Evolutionary conservation across 768 basidiomycete species (phyloP), one percentile per base, ranked within the genome.

Genomic region (Porpolomopsis calyptriformis): DNA sequence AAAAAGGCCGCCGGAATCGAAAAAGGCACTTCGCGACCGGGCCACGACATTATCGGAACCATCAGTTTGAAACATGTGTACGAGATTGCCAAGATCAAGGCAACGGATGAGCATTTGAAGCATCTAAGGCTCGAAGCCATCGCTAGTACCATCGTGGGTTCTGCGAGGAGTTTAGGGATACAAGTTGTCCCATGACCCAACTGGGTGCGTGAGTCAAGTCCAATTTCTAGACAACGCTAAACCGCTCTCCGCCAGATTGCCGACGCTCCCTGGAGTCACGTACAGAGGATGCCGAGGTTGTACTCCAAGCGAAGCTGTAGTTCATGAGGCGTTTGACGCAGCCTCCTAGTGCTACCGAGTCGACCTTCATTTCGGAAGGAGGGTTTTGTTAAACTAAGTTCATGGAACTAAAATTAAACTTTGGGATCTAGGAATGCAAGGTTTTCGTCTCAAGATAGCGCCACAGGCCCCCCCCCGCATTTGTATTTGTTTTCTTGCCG

Each of bases 81-180:
- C 65, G 96, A 98, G 72, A 96, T 99, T 61, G 90, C 94, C 29
- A 94, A 88, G 74, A 86, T 99, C 64, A 99, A 99, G 71, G 75
- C 79, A 44, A 78, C 74, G 58, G 96, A 99, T 67, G 84, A 84
- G 52, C 84, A 90, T 62, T 69, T 96, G 72, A 85, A 77, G 68
- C 85, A 85, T 59, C 72, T 96, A 52, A 77, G 80, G 52, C 72
- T 94, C 52, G 87, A 96, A 70, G 79, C 80, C 55, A 83, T 99
- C 43, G 84, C 89, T 23, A 82, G 82, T 59, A 87, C 86, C 62
- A 73, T 98, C 52, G 69, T 96, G 53, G 93, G 90, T 41, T 88
- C 85, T 54, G 91, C 91, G 43, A 82, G 71, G 71, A 89, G 82
- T 51, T 67, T 96, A 58, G 96, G 96, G 25, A 72, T 99, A 38